phyloP scores from a whole-genome alignment of 2,329 filamentous ascomycete genomes.

The Scleromitrula shiraiana region DNA sequence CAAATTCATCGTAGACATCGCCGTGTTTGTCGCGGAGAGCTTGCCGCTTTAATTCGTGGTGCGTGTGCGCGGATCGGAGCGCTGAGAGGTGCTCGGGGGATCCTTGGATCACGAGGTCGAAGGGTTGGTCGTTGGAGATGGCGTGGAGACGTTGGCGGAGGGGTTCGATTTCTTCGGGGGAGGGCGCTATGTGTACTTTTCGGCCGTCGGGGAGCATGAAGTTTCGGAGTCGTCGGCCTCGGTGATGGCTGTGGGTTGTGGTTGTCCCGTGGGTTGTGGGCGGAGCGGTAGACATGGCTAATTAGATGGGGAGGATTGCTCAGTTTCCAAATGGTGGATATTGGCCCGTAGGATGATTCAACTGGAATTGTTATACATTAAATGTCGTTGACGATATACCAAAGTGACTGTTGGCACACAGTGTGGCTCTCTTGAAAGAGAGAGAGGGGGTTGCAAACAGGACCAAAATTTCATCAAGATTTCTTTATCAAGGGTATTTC shows the following conservation, averaged over 20 bases:
- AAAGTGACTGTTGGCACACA: too few species aligned
- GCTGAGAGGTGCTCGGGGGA: conserved; percentile 39
- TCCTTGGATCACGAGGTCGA: conserved; percentile 52
- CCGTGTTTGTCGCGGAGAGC: conserved; percentile 42
- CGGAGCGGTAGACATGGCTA: conserved; percentile 21
- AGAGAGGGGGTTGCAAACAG: too few species aligned
- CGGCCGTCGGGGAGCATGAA: conserved; percentile 48
- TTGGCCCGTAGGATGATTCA: too few species aligned
- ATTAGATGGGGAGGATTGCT: too few species aligned
- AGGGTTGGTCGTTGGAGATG: conserved; percentile 29
- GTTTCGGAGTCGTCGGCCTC: conserved; percentile 39
- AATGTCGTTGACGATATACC: too few species aligned
- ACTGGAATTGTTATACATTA: too few species aligned
- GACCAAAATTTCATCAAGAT: too few species aligned
- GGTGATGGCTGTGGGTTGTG: conserved; percentile 15
- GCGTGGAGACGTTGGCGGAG: conserved; percentile 38
- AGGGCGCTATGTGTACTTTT: conserved; percentile 46
- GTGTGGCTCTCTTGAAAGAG: too few species aligned
- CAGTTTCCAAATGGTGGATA: too few species aligned
- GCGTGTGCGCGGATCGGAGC: conserved; percentile 42
- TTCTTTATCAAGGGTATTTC: too few species aligned
- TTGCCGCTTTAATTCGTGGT: conserved; percentile 42
- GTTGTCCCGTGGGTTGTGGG: conserved; percentile 8
- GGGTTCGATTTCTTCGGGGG: conserved; percentile 45
- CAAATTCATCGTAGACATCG: conserved; percentile 47